phyloP scores from a whole-genome alignment of 2,329 filamentous ascomycete species.

The Penicillium frequentans region DNA sequence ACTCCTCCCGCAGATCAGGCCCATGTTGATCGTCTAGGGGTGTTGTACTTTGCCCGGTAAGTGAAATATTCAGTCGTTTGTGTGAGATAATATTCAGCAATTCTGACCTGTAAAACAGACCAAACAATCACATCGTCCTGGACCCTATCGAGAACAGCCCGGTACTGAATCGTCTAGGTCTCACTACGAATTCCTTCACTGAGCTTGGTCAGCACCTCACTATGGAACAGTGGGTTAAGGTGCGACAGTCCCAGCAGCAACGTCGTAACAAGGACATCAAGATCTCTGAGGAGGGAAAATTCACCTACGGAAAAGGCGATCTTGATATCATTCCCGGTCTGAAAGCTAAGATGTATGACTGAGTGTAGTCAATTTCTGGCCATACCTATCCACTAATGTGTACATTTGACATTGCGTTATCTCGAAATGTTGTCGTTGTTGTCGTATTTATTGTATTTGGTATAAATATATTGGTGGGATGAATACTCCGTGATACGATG shows the following conservation, averaged over 20 bases:
- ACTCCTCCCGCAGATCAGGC: conserved; percentile 51
- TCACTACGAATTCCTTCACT: conserved; percentile 40
- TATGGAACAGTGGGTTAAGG: conserved; percentile 43
- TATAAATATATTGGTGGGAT: no score
- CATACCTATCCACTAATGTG: neutral
- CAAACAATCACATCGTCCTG: conserved; percentile 45
- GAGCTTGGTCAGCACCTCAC: conserved; percentile 43
- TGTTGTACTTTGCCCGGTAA: conserved; percentile 49
- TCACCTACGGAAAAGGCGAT: conserved; percentile 35
- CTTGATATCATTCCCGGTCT: conserved; percentile 46
- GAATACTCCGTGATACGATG: no score
- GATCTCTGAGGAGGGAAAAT: conserved; percentile 40
- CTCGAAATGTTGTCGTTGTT: neutral
- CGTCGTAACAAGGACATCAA: conserved; percentile 34
- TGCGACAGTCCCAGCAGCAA: conserved; percentile 46
- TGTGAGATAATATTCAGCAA: neutral
- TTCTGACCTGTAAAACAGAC: conserved; percentile 19
- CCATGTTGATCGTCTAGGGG: conserved; percentile 44
- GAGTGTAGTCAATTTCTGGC: neutral
- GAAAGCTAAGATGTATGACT: conserved; percentile 41
- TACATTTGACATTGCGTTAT: neutral
- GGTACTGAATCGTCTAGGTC: conserved; percentile 37
- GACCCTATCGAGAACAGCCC: conserved; percentile 41
- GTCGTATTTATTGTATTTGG: no score
- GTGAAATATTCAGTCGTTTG: neutral